Conservation (phyloP, 768 basidiomycete genomes). For the Butyriboletus loyo region DNA sequence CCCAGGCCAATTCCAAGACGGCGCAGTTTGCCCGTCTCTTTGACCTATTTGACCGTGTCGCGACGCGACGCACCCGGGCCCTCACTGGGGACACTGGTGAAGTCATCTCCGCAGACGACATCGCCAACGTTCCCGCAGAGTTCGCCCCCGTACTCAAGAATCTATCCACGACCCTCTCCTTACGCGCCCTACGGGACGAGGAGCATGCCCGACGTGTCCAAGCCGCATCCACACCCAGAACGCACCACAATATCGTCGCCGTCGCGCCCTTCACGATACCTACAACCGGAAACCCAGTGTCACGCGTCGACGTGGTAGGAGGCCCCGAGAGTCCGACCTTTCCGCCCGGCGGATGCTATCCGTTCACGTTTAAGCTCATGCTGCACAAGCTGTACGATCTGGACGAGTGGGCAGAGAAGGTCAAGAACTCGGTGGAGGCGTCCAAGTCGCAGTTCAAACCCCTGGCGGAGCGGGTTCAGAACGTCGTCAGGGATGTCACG, state of each 20-base stretch:
- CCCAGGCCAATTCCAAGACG: conserved; percentile 36
- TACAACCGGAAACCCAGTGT: not conserved
- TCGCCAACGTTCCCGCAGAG: conserved; percentile 28
- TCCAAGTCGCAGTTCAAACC: conserved; percentile 59
- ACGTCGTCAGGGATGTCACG: conserved; percentile 7
- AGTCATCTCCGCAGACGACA: conserved; percentile 30
- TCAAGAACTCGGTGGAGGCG: conserved; percentile 49
- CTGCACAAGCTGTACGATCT: conserved; percentile 60
- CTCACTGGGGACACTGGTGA: conserved; percentile 13
- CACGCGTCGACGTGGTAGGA: conserved; percentile 11
- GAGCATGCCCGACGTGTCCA: conserved; percentile 1
- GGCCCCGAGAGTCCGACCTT: conserved; percentile 38
- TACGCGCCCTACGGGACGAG: conserved; percentile 32
- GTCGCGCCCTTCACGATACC: conserved; percentile 12
- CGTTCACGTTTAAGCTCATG: conserved; percentile 68
- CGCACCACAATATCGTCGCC: conserved; percentile 23
- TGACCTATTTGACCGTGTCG: conserved; percentile 51
- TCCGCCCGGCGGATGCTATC: conserved; percentile 40
- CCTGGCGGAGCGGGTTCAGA: conserved; percentile 38
- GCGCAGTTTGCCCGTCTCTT: conserved; percentile 55
- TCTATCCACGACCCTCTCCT: conserved; percentile 33
- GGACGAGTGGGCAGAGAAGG: conserved; percentile 57
- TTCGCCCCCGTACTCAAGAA: conserved; percentile 36
- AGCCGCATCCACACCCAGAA: not conserved
- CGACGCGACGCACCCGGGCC: conserved; percentile 39